Evolutionary conservation across 192 early-diverging fungal genomes (phyloP), one percentile per base, ranked within the genome.

Genomic region (Gryganskiella cystojenkinii): DNA sequence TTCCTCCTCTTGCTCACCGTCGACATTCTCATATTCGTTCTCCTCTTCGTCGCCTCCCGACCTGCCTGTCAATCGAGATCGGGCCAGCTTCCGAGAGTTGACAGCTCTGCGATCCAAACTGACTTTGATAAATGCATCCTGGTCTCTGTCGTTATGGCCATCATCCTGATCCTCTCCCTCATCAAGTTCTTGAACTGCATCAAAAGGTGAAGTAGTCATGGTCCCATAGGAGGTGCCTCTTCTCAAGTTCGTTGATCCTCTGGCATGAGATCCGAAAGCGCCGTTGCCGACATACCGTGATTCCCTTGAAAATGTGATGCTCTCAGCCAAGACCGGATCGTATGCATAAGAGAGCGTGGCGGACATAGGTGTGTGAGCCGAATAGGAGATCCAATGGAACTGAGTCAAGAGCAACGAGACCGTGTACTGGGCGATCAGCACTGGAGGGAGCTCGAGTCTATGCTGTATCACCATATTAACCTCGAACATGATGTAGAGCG

Each of bases 331-430:
- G 20, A 59, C 34, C 27, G 74, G 74, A 22, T 78, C 74, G 35
- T 78, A 78, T 9, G 64, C 63, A 50, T 78, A 78, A 28, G 47
- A 53, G 4, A 78, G 61, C 1, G 61, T 53, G 4, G 74, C 74
- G n/a, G 74, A 78, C 74, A 78, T 78, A 37, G 74, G 74, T 10
- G 74, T 78, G 49, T 78, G 74, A 6, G 61, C 58, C 2, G 74
- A 78, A 25, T 78, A 78, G 9, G 55, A 52, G 37, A 78, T 78
- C 74, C 74, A 78, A 46, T 78, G 74, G 4, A 78, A n/a, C 25
- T 78, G 74, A 4, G 74, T 69, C 6, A 78, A 22, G 31, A 69
- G 4, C 3, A 69, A 4, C 17, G 74, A 69, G 9, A 69, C 35
- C 15, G 35, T 31, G 42, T 78, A 78, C n/a, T 78, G 74, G 17